Evolutionary conservation across 495 filamentous ascomycete genomes (phyloP).

Genomic region (Acidiella bohemica): DNA sequence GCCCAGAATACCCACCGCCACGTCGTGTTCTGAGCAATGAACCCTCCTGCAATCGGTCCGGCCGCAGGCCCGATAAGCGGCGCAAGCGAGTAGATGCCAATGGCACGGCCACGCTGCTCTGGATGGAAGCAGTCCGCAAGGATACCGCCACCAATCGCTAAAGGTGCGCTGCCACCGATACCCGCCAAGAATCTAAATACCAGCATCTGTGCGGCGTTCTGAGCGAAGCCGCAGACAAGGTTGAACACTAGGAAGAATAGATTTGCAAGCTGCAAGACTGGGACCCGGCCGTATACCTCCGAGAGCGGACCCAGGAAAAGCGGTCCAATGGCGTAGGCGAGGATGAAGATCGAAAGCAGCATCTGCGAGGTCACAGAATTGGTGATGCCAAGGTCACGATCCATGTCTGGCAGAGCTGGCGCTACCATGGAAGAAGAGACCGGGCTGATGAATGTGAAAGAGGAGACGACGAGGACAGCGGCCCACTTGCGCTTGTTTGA

Average conservation of each 20-base stretch:
- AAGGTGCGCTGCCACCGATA: conserved; percentile 37
- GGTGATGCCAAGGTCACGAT: conserved; percentile 17
- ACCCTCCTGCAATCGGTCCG: conserved; percentile 30
- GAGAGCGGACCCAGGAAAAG: conserved; percentile 48
- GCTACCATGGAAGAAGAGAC: conserved; percentile 26
- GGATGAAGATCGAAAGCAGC: conserved; percentile 24
- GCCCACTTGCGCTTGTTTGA: conserved; percentile 17
- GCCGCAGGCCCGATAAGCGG: conserved; percentile 52
- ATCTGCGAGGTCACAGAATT: conserved; percentile 14
- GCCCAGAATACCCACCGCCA: conserved; percentile 58
- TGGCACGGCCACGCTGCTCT: conserved; percentile 51
- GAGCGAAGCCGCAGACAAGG: conserved; percentile 42
- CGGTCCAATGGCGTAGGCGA: conserved; percentile 31
- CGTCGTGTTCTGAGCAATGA: conserved; percentile 52
- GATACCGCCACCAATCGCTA: conserved; percentile 36
- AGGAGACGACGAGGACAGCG: conserved; percentile 20
- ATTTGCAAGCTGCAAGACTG: conserved; percentile 40
- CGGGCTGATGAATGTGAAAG: conserved; percentile 23
- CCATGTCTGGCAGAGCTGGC: conserved; percentile 21
- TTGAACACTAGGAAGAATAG: conserved; percentile 45
- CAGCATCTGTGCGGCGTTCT: conserved; percentile 40
- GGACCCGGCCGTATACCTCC: conserved; percentile 50
- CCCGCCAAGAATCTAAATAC: conserved; percentile 46
- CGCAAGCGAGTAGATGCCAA: conserved; percentile 50
- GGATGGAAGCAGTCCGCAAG: conserved; percentile 45